Evolutionary conservation across 2,329 filamentous ascomycete genomes (phyloP).

Genomic region (Fusarium azukiicola): DNA sequence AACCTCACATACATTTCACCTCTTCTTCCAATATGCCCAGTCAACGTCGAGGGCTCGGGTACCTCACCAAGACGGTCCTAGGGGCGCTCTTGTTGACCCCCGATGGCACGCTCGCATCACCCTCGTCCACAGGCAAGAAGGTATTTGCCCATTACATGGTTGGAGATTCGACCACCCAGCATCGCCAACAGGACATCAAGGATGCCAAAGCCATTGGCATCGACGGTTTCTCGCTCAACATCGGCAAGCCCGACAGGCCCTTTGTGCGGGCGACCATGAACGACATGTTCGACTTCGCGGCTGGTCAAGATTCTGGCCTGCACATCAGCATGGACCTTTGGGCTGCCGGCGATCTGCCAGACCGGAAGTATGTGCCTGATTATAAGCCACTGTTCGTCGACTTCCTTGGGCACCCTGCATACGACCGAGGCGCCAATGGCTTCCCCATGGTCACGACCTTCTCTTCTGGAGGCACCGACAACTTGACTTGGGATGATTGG

Average conservation of each 20-base stretch:
- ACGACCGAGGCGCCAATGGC: constrained; percentile 5
- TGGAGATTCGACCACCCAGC: neutral
- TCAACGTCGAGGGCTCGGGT: neutral
- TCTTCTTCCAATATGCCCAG: constrained; percentile 1
- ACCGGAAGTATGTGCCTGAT: neutral
- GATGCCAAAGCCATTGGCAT: constrained; percentile 9
- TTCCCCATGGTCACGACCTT: constrained; percentile 12
- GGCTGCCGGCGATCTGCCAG: neutral
- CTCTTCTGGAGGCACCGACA: neutral
- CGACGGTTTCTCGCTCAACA: constrained; percentile 7
- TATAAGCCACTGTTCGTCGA: constrained; percentile 8
- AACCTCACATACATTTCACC: neutral
- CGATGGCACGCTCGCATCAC: neutral
- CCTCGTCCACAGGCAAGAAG: constrained; percentile 5
- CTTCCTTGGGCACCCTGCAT: constrained; percentile 1
- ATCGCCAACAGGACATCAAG: constrained; percentile 12
- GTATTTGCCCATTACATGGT: constrained; percentile 16
- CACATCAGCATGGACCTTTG: constrained; percentile 15
- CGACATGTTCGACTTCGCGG: constrained; percentile 16
- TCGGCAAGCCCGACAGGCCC: neutral
- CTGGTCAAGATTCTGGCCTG: constrained; percentile 8
- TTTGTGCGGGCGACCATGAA: neutral
- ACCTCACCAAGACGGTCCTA: neutral
- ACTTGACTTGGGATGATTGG: neutral
- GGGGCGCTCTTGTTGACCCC: neutral